Base-by-base conservation (phyloP, 768 basidiomycete species). In the Termitomyces sp. region DNA sequence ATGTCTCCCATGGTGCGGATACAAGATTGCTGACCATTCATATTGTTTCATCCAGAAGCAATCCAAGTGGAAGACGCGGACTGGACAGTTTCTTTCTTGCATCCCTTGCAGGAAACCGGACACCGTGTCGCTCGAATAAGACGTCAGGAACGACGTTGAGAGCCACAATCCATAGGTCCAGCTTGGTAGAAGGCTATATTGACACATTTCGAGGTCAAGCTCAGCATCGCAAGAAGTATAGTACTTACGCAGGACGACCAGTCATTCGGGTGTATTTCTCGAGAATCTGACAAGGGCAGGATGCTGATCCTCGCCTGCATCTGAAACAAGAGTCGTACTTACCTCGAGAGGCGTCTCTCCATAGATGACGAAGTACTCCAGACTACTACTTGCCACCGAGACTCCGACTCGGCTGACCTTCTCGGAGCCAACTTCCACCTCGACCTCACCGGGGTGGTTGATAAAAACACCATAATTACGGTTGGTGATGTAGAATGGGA, bases 101-200 rank as follows among this genome's bases (percentile, higher is more conserved):
- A 91, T 89, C 12, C 86, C 87, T 65, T 86, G 72, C 56, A 91
- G 69, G 72, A 89, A 89, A 2, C 78, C 71, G 5, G 83, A 80
- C 15, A 91, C 88, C 0, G 89, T 89, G 53, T 81, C 75, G 51
- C 76, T 79, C 58, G 85, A 86, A 68, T 81, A 88, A 28, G 79
- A 79, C 0, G 89, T 89, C 53, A 87, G 73, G 75, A 91, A 91
- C 0, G 85, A 88, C 3, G 87, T 89, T 14, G 86, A 85, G 38
- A 89, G 75, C 86, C 87, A 89, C 3, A 89, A 80, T 3, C 87
- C 87, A 64, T 85, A 91, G 0, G 86, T 83, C 87, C 88, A 89
- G 4, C 80, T 69, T 1, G 87, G 87, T 30, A 89, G 73, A 8
- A 89, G 69, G 4, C 82, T 88, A 68, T 37, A 70, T 60, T 31